Percentiles rank a stretch among this genome's conserved stretches.
Evolutionary conservation across 352 stramenopile genomes (phyloP).

Genomic region (Globisporangium middletonii): DNA sequence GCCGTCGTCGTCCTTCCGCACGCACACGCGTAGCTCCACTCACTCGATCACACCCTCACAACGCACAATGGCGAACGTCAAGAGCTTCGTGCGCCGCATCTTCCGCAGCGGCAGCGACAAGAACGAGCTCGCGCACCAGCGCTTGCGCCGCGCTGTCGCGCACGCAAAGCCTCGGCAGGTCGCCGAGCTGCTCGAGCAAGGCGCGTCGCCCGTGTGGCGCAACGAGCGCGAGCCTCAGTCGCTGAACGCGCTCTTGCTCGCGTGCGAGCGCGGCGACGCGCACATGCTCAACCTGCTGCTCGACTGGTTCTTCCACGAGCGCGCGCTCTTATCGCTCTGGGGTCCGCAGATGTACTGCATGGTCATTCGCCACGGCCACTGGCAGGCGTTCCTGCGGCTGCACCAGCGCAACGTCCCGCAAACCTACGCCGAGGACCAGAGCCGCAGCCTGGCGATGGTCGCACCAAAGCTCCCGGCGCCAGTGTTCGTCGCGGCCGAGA

Average conservation of each 20-base stretch:
- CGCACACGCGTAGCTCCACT: background rate
- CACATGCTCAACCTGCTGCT: constrained; percentile 52
- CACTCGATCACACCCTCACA: background rate
- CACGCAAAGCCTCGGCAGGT: constrained; percentile 40
- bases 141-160: constrained; percentile 51
- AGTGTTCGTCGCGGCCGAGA: constrained; percentile 54
- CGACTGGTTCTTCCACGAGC: constrained; percentile 50
- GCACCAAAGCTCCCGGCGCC: constrained; percentile 43
- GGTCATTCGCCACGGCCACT: constrained; percentile 53
- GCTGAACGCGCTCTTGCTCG: constrained; percentile 58
- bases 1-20: background rate
- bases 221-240: constrained; percentile 21
- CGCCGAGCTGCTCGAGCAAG: constrained; percentile 43
- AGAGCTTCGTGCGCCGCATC: constrained; percentile 36
- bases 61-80: constrained; percentile 31
- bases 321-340: constrained; percentile 35
- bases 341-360: constrained; percentile 64
- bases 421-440: constrained; percentile 9
- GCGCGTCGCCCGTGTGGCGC: constrained; percentile 56
- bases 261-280: constrained; percentile 41
- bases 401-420: constrained; percentile 34
- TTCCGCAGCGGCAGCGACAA: constrained; percentile 21
- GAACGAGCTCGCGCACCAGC: constrained; percentile 26
- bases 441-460: background rate
- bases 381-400: constrained; percentile 51